phyloP scores from a whole-genome alignment of 164 flowering plant species.

The Tetrastigma voinierianum region DNA sequence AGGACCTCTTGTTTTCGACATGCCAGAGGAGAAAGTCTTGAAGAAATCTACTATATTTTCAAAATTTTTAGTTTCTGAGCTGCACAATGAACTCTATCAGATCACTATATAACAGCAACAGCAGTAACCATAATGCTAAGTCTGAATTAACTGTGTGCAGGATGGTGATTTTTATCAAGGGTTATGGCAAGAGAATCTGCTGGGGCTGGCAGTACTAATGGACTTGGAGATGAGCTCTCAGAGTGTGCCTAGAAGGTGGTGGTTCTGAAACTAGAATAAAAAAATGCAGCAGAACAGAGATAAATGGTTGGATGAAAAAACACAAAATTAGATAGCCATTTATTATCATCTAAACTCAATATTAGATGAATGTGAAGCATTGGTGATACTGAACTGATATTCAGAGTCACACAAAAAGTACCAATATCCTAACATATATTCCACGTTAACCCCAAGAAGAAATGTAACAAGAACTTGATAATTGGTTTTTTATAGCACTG shows the following conservation, averaged over 20 bases:
- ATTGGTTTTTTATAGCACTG: no score
- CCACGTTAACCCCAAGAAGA: no score
- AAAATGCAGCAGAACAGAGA: slow-evolving; percentile 7
- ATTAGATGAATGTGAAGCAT: no score
- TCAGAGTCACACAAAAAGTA: no score
- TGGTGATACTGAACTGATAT: no score
- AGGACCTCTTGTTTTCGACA: slow-evolving; percentile 75
- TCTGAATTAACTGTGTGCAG: slow-evolving; percentile 53
- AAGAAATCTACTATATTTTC: slow-evolving; percentile 30
- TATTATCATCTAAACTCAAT: no score
- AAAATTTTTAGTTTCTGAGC: no score
- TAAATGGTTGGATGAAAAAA: background rate
- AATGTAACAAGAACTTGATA: no score
- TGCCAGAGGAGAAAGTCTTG: slow-evolving; percentile 41
- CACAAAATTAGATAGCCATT: no score
- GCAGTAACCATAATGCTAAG: slow-evolving; percentile 73
- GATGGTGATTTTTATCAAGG: slow-evolving; percentile 36
- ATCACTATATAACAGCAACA: slow-evolving; percentile 46
- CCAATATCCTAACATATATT: no score
- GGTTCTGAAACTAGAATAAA: slow-evolving; percentile 35
- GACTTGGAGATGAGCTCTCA: slow-evolving; percentile 59
- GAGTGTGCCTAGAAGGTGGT: slow-evolving; percentile 39
- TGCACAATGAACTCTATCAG: no score
- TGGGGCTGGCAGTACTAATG: slow-evolving; percentile 60
- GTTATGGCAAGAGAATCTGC: slow-evolving; percentile 29